A percentile compares a stretch with the other conserved stretches of the same genome.
These are phyloP conservation scores for Pseudonitzschia pungens DNA, from an alignment of 108 stramenopile genomes.

Conservation along the genomic window DNA sequence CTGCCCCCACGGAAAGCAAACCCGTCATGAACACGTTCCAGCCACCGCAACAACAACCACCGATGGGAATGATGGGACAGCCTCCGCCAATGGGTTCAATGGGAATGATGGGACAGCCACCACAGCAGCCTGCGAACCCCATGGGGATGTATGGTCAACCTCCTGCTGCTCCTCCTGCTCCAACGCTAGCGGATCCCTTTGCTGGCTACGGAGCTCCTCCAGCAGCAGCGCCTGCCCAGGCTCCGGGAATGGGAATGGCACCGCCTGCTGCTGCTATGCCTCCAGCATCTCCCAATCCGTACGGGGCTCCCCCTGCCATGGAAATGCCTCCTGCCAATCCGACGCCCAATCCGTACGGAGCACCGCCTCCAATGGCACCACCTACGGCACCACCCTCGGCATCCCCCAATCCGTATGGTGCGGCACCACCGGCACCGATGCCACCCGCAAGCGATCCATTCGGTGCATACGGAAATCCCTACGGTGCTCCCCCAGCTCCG, in stretches of 20 bases:
- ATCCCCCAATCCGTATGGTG: slow-evolving; percentile 40
- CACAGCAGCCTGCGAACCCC: not conserved
- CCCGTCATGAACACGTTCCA: slow-evolving; percentile 36
- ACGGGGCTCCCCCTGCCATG: slow-evolving; percentile 25
- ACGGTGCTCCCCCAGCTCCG: slow-evolving; percentile 21
- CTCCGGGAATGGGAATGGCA: slow-evolving; percentile 3
- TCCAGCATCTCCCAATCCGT: slow-evolving; percentile 30
- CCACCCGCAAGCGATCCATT: slow-evolving; percentile 21
- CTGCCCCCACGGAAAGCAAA: slow-evolving; percentile 33
- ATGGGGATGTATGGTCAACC: slow-evolving; percentile 11
- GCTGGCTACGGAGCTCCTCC: slow-evolving; percentile 25
- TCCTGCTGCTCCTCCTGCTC: slow-evolving; percentile 17
- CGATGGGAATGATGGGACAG: slow-evolving; percentile 21
- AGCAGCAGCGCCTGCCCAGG: slow-evolving; percentile 20
- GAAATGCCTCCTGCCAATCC: slow-evolving; percentile 22
- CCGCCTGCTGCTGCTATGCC: not conserved
- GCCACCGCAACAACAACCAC: slow-evolving; percentile 9
- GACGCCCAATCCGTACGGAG: slow-evolving; percentile 33
- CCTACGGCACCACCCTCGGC: slow-evolving; percentile 14
- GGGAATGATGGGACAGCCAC: slow-evolving; percentile 5
- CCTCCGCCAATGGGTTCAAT: slow-evolving; percentile 11
- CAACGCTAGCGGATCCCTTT: slow-evolving; percentile 25
- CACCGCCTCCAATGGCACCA: slow-evolving; percentile 19
- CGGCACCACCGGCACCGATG: slow-evolving; percentile 22
- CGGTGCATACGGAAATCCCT: slow-evolving; percentile 30